Evolutionary conservation across 306 rosid genomes (phyloP), one percentile per base, ranked within the genome.

Genomic region (Trichosanthes truncata): DNA sequence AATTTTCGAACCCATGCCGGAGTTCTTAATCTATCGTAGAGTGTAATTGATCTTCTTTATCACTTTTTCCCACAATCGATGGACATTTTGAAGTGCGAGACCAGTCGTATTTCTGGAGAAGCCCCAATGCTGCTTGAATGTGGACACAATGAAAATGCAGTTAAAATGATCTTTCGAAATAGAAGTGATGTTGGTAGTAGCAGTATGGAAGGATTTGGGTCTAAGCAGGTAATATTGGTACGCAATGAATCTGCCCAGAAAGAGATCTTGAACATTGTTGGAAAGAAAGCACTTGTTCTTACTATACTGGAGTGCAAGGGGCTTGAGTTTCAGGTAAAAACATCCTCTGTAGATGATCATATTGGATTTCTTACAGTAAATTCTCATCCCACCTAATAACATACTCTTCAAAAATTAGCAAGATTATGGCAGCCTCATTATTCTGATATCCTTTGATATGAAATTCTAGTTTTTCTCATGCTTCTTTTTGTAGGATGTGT

Each of bases 281-380:
- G 93, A 46, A 90, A 92, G 78, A 88, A 90, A 11, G 96, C 97
- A 81, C 96, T 92, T 84, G 88, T 92, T 14, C 80, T 92, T 65
- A 92, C 97, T 5, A 82, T 90, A 43, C 38, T 92, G 59, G 96
- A 92, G 83, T 92, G 97, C 81, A 92, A 92, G 71, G 97, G 97
- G n/a, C 96, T 93, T 38, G 96, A 93, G 45, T 93, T 93, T 83
- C 96, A 93, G 97, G 97, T 93, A 55, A 73, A 36, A 29, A 3
- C 33, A 15, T 25, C 9, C 43, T 73, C 41, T 33, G 15, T 35
- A 31, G 25, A 65, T 65, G 45, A 65, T 65, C 12, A 35, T 46
- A 65, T 65, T 25, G 7, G 46, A 35, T 65, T 65, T 31, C 25
- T 35, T 36, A 33, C 3, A 14, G n/a, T 29, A 62, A 62, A 62